phyloP scores from a whole-genome alignment of 176 grass and related monocot genomes.

The Carex parvula region DNA sequence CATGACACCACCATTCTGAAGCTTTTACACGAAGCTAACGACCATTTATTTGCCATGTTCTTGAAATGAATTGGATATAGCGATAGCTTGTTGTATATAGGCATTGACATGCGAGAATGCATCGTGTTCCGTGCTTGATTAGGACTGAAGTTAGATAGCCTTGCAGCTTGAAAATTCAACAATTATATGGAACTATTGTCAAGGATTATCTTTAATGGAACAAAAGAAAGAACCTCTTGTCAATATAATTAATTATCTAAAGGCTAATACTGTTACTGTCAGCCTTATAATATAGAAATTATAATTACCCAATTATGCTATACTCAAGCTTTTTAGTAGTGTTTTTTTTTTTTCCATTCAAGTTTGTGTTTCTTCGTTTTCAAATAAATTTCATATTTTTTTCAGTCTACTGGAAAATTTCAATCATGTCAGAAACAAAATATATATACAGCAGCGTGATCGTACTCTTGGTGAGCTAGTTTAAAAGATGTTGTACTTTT shows the following conservation, averaged over 20 bases:
- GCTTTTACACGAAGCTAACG: slow-evolving; percentile 12
- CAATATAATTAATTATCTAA: background rate
- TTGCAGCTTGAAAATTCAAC: background rate
- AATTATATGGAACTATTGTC: background rate
- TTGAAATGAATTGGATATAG: slow-evolving; percentile 17
- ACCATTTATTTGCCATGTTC: slow-evolving; percentile 33
- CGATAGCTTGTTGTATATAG: background rate
- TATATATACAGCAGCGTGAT: background rate
- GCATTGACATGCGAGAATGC: slow-evolving; percentile 15
- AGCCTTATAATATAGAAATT: background rate
- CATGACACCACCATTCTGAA: slow-evolving; percentile 17
- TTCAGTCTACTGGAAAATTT: background rate
- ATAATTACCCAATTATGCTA: background rate
- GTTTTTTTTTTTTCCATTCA: background rate
- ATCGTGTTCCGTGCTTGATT: slow-evolving; percentile 20
- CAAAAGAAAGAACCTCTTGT: background rate
- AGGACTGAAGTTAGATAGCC: slow-evolving; percentile 17
- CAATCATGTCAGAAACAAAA: background rate
- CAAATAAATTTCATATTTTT: background rate
- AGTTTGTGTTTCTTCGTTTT: background rate
- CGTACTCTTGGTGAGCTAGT: background rate
- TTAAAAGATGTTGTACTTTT: background rate
- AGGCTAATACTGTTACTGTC: background rate
- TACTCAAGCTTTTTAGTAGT: background rate
- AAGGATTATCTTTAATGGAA: slow-evolving; percentile 2